A percentile compares a stretch with the other conserved stretches of the same genome.
These are phyloP conservation scores for Betula pendula DNA, from an alignment of 306 rosid genomes.

Conservation along the genomic window DNA sequence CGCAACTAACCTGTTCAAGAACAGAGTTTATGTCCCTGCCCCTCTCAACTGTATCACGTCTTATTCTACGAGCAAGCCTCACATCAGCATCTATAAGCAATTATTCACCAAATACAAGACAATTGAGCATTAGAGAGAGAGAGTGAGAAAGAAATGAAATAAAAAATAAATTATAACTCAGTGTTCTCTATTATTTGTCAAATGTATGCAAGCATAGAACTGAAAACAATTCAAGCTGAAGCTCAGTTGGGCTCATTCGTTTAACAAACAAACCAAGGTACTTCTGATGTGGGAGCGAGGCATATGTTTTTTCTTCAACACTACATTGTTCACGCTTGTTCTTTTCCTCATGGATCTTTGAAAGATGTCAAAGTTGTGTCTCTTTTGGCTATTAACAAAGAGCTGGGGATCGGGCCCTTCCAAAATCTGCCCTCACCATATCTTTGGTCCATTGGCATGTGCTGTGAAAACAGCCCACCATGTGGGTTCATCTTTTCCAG, in stretches of 20 bases:
- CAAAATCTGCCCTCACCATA: not conserved
- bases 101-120: slow-evolving; percentile 27
- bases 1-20: slow-evolving; percentile 74
- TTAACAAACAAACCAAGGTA: not conserved
- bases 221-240: not conserved
- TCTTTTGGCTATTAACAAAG: not conserved
- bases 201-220: not conserved
- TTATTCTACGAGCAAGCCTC: slow-evolving; percentile 98
- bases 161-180: not conserved
- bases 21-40: slow-evolving; percentile 94
- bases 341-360: not conserved
- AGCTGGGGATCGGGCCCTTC: not conserved
- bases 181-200: not conserved
- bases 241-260: not conserved
- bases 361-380: not conserved
- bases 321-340: not conserved
- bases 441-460: not conserved
- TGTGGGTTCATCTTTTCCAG: not conserved
- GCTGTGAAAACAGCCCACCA: slow-evolving; percentile 1
- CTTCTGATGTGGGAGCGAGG: not conserved
- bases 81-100: slow-evolving; percentile 88
- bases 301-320: not conserved
- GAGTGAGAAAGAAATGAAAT: slow-evolving; percentile 5
- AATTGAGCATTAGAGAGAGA: slow-evolving; percentile 1
- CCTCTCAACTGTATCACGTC: slow-evolving; percentile 97